Base-by-base conservation (phyloP, 2,329 filamentous ascomycete genomes). In the Colletotrichum sp. region DNA sequence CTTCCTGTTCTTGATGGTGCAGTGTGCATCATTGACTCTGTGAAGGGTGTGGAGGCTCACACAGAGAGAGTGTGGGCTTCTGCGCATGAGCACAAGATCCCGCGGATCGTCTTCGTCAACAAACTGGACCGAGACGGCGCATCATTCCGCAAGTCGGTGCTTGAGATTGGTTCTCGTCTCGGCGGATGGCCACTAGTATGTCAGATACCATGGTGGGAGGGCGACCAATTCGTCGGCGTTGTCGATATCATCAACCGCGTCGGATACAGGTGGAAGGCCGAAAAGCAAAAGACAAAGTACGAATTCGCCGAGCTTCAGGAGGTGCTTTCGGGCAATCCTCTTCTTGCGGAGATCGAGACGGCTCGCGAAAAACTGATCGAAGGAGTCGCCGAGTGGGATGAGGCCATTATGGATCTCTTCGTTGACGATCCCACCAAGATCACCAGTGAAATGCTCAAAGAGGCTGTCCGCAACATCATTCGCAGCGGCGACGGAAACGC, bases 51-150 rank as follows among this genome's bases (percentile, higher is more conserved):
- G 26, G 97, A 99, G 85, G 96, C 97, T 2, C 97, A 99, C 83
- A 99, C 97, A 0, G 97, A 99, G 83, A 94, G 98, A 80, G 97
- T 99, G 4, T 99, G 97, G 97, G 90, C 91, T 16, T 97, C 98
- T 78, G 96, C 97, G 8, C 95, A 94, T 68, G 92, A 93, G 61
- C 98, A 98, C 82, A 90, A 89, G 26, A 98, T 99, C 55, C 97
- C 97, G 0, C 90, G 95, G 28, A 90, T 96, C 68, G 89, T 95
- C 63, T 95, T 93, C 79, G 91, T 95, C 80, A 96, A 96, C 85
- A 96, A 96, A 81, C 89, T 96, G 8, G 94, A 96, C 81, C 92
- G 94, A 34, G 93, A 94, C 77, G 94, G 94, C 12, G 94, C 94
- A 3, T 92, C 90, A 1, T 99, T 99, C 86, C 93, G 93, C 30